Evolutionary conservation across 805 yeast species (phyloP), one percentile per base, ranked within the genome.

Genomic region (Novakomyces olei): DNA sequence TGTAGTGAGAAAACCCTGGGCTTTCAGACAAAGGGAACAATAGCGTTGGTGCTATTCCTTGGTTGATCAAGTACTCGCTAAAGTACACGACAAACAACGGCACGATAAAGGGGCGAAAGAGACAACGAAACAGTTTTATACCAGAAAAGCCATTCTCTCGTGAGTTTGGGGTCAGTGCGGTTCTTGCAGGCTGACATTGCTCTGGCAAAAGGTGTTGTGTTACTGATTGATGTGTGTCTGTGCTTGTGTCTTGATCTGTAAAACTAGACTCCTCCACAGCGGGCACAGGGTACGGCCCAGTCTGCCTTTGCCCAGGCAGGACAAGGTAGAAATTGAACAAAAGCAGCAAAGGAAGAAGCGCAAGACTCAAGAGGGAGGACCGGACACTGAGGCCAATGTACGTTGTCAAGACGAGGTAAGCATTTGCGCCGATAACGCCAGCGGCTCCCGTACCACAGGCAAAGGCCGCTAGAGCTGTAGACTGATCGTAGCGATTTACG

Each of bases 371-470:
- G 26, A 85, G 56, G 0, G 78, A 57, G 1, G 57, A 36, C 37
- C 58, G 58, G 0, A 77, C 70, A 5, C 65, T 51, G 1, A 79
- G 36, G 1, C 67, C 60, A 15, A 77, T 30, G 45, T 80, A 54
- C 1, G 85, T 73, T 0, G 95, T 85, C 43, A 78, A 38, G 1
- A 74, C 41, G 62, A 85, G 44, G 45, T 67, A 83, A 9, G 65
- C 46, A 34, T 75, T 77, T 35, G 51, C 43, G 0, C 96, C 98
- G 14, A 67, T 63, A 4, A 85, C 50, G 0, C 98, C 98, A 1
- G 98, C 96, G 14, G 80, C 92, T 3, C 98, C 96, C 0, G 96
- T 85, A 1, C 98, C 98, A 5, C 81, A 67, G 15, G 92, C 76
- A 69, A 91, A 85, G 1, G 92, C 95, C 32, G 72, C 69, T 29